Percentiles rank a stretch among this genome's conserved stretches.
phyloP scores from a whole-genome alignment of 2,329 filamentous ascomycete species.

The Fusarium pseudocircinatum region DNA sequence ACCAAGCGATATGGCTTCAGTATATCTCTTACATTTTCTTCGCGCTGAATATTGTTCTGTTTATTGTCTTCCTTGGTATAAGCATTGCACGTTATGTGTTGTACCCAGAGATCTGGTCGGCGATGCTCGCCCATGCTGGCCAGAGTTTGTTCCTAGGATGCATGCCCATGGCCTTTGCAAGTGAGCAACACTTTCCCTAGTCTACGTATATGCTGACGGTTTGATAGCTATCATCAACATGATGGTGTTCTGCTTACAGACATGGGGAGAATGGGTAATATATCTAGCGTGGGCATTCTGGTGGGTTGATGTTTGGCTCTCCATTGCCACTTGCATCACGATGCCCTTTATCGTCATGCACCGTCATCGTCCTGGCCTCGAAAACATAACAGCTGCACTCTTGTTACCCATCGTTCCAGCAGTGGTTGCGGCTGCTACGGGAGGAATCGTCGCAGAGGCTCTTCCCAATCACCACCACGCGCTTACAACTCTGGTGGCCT shows the following conservation, averaged over 20 bases:
- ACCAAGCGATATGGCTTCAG: constrained; percentile 65
- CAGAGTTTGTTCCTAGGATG: constrained; percentile 76
- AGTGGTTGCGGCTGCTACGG: constrained; percentile 72
- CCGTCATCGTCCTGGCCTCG: constrained; percentile 57
- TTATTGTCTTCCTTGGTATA: constrained; percentile 62
- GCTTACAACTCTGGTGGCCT: constrained; percentile 69
- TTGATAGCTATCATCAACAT: constrained; percentile 67
- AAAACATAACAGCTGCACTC: constrained; percentile 70
- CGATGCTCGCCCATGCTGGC: constrained; percentile 72
- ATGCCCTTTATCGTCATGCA: constrained; percentile 66
- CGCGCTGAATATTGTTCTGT: constrained; percentile 66
- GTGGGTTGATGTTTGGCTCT: constrained; percentile 65
- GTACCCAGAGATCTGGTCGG: constrained; percentile 72
- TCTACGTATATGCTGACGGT: constrained; percentile 5
- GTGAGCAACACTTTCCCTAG: constrained; percentile 37
- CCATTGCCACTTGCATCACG: constrained; percentile 62
- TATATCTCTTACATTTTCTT: constrained; percentile 71
- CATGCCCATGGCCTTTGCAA: constrained; percentile 75
- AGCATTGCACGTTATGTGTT: constrained; percentile 69
- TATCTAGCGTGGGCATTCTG: constrained; percentile 66
- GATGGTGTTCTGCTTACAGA: constrained; percentile 68
- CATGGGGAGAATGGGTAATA: constrained; percentile 69
- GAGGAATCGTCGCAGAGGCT: constrained; percentile 70
- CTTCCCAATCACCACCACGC: constrained; percentile 65
- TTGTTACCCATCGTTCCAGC: constrained; percentile 73